Evolutionary conservation across 164 flowering plant genomes (phyloP).

Genomic region (Chloranthus sessilifolius): DNA sequence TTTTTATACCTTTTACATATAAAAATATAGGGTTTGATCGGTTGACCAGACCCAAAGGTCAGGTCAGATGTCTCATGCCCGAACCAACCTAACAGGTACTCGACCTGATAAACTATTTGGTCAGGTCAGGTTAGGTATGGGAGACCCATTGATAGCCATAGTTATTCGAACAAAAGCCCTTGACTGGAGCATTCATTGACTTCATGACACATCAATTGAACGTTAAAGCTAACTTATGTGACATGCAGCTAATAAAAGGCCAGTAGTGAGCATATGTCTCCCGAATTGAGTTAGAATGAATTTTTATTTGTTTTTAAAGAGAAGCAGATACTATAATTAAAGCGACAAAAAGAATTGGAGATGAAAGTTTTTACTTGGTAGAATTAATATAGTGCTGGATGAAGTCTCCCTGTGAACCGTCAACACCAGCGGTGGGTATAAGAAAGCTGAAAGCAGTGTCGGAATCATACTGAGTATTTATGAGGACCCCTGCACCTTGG

Average conservation of each 20-base stretch:
- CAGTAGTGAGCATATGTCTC: not conserved
- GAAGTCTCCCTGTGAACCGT: conserved; percentile 8
- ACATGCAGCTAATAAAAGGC: not conserved
- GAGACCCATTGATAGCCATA: no score
- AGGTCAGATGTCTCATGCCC: no score
- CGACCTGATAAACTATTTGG: no score
- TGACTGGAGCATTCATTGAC: no score
- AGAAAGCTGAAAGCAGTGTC: conserved; percentile 26
- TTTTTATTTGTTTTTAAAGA: not conserved
- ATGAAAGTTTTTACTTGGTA: conserved; percentile 34
- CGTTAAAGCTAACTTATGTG: no score
- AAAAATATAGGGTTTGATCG: no score
- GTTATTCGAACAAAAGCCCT: no score
- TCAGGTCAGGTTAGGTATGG: no score
- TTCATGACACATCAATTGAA: no score
- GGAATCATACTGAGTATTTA: not conserved
- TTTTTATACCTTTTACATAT: no score
- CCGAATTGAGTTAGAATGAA: not conserved
- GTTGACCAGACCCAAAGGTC: no score
- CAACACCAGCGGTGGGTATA: conserved; percentile 29
- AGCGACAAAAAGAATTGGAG: not conserved
- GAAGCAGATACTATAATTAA: not conserved
- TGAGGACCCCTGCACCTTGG: conserved; percentile 41
- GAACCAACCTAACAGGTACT: no score
- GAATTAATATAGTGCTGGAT: conserved; percentile 50